phyloP scores from a whole-genome alignment of 2,329 filamentous ascomycete species.

The Fusarium drepaniforme region DNA sequence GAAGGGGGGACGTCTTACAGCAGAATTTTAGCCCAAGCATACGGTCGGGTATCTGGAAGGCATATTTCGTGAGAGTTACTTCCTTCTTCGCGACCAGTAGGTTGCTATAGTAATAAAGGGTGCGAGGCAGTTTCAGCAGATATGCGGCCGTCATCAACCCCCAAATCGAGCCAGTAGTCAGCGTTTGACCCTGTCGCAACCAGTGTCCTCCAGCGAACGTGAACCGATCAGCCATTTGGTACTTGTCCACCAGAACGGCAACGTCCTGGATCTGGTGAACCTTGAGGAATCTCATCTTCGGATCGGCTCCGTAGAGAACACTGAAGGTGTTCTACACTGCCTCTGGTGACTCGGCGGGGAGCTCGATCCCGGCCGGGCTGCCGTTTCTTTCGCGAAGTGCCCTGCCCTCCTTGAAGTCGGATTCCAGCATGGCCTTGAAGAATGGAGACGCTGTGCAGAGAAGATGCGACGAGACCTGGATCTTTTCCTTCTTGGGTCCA shows the following conservation, averaged over 20 bases:
- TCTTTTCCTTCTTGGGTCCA: not conserved
- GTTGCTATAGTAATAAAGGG: no score
- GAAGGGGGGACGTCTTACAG: no score
- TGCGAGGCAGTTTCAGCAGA: no score
- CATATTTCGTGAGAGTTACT: no score
- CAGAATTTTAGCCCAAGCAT: no score
- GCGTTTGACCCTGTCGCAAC: not conserved
- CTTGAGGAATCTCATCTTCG: not conserved
- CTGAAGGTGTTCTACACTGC: not conserved
- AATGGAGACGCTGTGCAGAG: not conserved
- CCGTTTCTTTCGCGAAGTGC: not conserved
- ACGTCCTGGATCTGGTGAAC: not conserved
- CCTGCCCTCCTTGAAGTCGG: constrained; percentile 10
- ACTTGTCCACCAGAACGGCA: not conserved
- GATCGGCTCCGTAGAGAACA: not conserved
- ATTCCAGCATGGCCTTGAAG: constrained; percentile 5
- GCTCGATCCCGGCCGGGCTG: not conserved
- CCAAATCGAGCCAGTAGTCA: not conserved
- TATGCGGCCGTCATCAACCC: not conserved
- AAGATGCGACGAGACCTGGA: not conserved
- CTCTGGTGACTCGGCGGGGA: not conserved
- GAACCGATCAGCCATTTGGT: not conserved
- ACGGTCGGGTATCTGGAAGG: no score
- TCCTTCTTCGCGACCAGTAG: no score
- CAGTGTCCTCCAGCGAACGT: not conserved